phyloP scores from a whole-genome alignment of 495 filamentous ascomycete species.

The Daldinia grandis region DNA sequence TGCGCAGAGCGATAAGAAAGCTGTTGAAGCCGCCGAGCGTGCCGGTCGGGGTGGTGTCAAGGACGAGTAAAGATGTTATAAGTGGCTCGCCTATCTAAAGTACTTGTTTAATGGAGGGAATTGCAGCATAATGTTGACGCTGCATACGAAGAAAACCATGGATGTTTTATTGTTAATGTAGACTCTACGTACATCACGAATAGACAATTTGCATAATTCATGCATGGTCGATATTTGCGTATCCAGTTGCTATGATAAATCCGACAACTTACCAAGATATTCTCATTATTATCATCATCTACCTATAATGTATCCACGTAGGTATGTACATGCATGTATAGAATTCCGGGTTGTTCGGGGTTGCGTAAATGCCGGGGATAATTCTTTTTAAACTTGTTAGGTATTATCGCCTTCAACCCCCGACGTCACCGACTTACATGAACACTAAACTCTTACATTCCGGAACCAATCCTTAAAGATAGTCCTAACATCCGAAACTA shows the following conservation, averaged over 20 bases:
- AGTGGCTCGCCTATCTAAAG: not conserved
- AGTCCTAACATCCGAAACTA: not conserved
- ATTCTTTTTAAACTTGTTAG: not conserved
- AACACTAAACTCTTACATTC: conserved; percentile 4
- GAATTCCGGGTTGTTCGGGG: not conserved
- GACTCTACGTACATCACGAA: conserved; percentile 2
- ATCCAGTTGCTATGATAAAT: not conserved
- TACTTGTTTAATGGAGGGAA: not conserved
- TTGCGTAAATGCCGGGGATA: conserved; percentile 1
- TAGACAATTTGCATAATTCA: conserved; percentile 6
- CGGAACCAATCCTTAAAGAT: not conserved
- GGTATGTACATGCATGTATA: not conserved
- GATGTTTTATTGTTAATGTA: not conserved
- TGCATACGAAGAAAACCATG: not conserved
- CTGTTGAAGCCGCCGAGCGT: conserved; percentile 86
- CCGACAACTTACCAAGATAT: not conserved
- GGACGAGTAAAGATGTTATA: conserved; percentile 74
- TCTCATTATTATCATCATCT: not conserved
- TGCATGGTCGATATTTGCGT: not conserved
- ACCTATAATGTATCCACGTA: not conserved
- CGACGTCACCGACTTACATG: conserved; percentile 40
- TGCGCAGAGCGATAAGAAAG: conserved; percentile 95
- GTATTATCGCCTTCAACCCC: not conserved
- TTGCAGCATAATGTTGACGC: conserved; percentile 4
- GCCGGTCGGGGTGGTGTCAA: conserved; percentile 86